These are phyloP conservation scores for Heritiera fomes DNA, from an alignment of 345 rosid genomes.

Conservation along the genomic window DNA sequence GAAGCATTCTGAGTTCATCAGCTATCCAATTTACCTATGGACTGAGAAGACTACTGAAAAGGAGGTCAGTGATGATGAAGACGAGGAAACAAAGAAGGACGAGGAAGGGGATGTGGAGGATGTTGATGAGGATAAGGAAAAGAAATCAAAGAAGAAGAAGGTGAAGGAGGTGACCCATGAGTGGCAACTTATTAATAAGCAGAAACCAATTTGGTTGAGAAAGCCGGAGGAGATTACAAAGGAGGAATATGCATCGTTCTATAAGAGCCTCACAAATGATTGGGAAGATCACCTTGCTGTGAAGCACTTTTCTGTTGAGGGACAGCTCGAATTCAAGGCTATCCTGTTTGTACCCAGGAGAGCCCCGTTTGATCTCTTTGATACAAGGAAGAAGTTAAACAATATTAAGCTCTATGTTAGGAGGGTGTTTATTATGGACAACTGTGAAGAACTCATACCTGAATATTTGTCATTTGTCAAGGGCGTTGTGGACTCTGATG, in stretches of 20 bases:
- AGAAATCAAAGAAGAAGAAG: conserved; percentile 42
- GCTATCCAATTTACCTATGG: conserved; percentile 47
- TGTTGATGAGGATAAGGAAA: conserved; percentile 42
- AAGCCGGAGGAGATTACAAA: conserved; percentile 44
- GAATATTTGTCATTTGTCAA: conserved; percentile 37
- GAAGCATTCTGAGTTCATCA: conserved; percentile 52
- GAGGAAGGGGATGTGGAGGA: conserved; percentile 41
- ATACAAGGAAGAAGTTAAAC: conserved; percentile 42
- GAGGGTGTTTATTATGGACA: conserved; percentile 50
- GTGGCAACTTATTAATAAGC: conserved; percentile 47
- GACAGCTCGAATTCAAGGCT: conserved; percentile 49
- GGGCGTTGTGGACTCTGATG: conserved; percentile 37
- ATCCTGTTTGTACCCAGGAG: conserved; percentile 41
- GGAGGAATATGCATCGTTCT: conserved; percentile 44
- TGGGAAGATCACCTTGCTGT: conserved; percentile 51
- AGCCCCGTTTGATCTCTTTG: conserved; percentile 48
- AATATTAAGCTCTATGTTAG: conserved; percentile 46
- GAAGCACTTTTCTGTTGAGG: conserved; percentile 47
- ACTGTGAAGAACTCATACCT: conserved; percentile 49
- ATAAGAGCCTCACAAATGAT: conserved; percentile 45
- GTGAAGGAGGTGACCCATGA: conserved; percentile 45
- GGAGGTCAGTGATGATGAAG: conserved; percentile 47
- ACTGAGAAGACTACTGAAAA: conserved; percentile 46
- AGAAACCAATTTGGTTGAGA: conserved; percentile 47
- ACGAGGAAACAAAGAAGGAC: conserved; percentile 42